phyloP scores from a whole-genome alignment of 306 rosid genomes.

The Rosa rugosa region DNA sequence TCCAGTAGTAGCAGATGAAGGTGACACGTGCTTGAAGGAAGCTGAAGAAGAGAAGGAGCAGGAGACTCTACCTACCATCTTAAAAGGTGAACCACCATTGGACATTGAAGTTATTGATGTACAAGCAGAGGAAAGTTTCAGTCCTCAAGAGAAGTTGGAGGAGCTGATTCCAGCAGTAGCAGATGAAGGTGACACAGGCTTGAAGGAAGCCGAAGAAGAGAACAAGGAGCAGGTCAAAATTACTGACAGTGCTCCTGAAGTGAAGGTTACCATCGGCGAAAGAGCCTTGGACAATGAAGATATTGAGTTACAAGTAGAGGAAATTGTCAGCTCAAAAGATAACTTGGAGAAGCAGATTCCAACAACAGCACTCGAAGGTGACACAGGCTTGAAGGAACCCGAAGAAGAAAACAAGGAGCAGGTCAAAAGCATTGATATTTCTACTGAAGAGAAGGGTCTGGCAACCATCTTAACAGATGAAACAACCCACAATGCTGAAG shows the following conservation, averaged over 20 bases:
- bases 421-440: background rate
- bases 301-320: background rate
- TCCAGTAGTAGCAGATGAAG: constrained; percentile 3
- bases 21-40: background rate
- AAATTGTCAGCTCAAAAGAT: constrained; percentile 7
- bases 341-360: background rate
- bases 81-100: background rate
- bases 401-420: background rate
- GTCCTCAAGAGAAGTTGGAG: constrained; percentile 17
- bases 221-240: constrained; percentile 11
- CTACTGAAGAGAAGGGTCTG: constrained; percentile 12
- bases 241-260: constrained; percentile 8
- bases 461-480: constrained; percentile 11
- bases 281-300: background rate
- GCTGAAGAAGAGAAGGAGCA: constrained; percentile 6
- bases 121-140: background rate
- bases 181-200: constrained; percentile 19
- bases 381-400: constrained; percentile 15
- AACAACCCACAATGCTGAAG: background rate
- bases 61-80: background rate
- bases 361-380: background rate
- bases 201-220: constrained; percentile 20
- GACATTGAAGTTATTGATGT: background rate
- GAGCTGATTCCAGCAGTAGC: background rate
- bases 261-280: background rate